Evolutionary conservation across 345 rosid species (phyloP).

Genomic region (Dipteronia dyeriana): DNA sequence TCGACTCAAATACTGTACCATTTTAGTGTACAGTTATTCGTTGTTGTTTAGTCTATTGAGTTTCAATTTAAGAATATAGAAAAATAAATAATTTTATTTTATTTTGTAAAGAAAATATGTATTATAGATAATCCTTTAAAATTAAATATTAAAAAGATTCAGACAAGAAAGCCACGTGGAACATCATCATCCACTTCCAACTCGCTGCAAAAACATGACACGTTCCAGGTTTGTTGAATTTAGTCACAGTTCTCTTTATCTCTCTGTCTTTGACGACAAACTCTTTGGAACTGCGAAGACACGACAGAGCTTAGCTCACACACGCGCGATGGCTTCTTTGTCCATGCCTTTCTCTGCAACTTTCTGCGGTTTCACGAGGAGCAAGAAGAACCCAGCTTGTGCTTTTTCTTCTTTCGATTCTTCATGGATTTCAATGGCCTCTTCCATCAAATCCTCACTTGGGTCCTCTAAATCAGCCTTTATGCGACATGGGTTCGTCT

Average conservation of each 20-base stretch:
- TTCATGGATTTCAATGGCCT: slow-evolving; percentile 36
- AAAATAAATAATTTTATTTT: background rate
- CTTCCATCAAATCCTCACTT: slow-evolving; percentile 48
- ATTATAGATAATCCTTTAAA: background rate
- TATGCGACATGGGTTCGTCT: slow-evolving; percentile 49
- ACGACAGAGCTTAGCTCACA: no score
- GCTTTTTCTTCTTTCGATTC: slow-evolving; percentile 9
- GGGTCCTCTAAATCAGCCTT: slow-evolving; percentile 49
- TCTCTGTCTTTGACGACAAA: no score
- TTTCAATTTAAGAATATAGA: no score
- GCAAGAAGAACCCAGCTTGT: slow-evolving; percentile 21
- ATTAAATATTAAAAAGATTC: background rate
- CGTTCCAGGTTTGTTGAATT: background rate
- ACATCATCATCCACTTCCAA: slow-evolving; percentile 13
- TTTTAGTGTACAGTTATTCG: no score
- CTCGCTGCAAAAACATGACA: background rate
- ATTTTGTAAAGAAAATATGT: background rate
- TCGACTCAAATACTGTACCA: no score
- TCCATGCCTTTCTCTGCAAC: slow-evolving; percentile 43
- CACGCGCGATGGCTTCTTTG: slow-evolving; percentile 16
- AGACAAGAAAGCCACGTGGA: slow-evolving; percentile 25
- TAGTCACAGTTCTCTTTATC: no score
- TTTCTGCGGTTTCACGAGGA: slow-evolving; percentile 30
- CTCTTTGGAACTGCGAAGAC: background rate
- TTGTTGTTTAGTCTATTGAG: no score